Evolutionary conservation across 2,329 filamentous ascomycete genomes (phyloP).

Genomic region (Fusarium metavorans): DNA sequence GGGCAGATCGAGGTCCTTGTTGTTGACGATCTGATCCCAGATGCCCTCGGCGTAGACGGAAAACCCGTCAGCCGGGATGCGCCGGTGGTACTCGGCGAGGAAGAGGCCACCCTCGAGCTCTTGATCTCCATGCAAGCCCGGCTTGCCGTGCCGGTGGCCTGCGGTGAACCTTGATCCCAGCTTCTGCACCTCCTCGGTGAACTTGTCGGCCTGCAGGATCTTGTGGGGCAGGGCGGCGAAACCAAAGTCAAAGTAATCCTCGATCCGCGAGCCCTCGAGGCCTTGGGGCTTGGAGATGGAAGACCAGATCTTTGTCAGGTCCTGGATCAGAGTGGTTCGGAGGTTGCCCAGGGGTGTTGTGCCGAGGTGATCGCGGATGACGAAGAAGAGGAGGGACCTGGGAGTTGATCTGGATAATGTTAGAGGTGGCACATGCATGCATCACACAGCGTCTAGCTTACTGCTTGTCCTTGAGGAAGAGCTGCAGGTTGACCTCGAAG

Average conservation of each 20-base stretch:
- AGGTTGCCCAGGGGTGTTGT: conserved; percentile 91
- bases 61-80: conserved; percentile 98
- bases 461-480: conserved; percentile 96
- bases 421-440: conserved; percentile 20
- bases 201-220: conserved; percentile 93
- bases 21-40: conserved; percentile 99
- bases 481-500: conserved; percentile 97
- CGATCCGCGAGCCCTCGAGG: conserved; percentile 88
- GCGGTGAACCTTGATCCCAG: conserved; percentile 85
- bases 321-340: conserved; percentile 89
- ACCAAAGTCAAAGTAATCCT: conserved; percentile 98
- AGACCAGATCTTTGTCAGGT: conserved; percentile 91
- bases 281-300: conserved; percentile 92
- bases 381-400: conserved; percentile 95
- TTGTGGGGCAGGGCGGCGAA: conserved; percentile 97
- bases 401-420: conserved; percentile 75
- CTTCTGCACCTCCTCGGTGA: conserved; percentile 81
- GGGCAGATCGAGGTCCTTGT: conserved; percentile 96
- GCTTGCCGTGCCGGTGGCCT: conserved; percentile 78
- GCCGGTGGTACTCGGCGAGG: conserved; percentile 91
- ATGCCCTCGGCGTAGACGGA: conserved; percentile 92
- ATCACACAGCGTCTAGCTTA: conserved; percentile 58
- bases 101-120: conserved; percentile 85
- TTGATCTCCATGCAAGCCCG: conserved; percentile 73
- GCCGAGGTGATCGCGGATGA: conserved; percentile 96